Evolutionary conservation across 2,329 filamentous ascomycete species (phyloP).

Genomic region (Colletotrichum aenigma): DNA sequence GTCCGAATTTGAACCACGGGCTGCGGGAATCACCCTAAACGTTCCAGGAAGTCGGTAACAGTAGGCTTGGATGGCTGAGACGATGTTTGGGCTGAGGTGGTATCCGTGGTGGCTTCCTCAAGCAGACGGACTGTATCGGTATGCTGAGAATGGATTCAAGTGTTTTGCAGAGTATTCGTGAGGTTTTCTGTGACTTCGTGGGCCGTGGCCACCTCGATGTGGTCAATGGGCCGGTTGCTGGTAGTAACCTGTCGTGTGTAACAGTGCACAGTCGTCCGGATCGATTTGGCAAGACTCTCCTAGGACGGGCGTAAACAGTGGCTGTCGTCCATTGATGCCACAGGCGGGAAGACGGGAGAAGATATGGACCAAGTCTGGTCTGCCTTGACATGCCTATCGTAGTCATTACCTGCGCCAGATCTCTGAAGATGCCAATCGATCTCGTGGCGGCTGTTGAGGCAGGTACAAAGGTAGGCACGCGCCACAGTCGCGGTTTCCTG

Average conservation of each 20-base stretch:
- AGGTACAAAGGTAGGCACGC: neutral
- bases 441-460: neutral
- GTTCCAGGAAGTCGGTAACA: neutral
- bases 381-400: neutral
- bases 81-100: neutral
- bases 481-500: neutral
- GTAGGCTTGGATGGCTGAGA: neutral
- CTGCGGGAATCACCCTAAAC: neutral
- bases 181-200: neutral
- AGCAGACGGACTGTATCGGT: neutral
- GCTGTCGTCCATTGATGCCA: neutral
- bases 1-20: neutral
- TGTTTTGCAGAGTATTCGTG: neutral
- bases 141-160: neutral
- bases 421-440: neutral
- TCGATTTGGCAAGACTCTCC: neutral
- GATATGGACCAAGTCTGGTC: neutral
- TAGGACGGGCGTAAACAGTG: neutral
- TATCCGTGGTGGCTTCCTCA: neutral
- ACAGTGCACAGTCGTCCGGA: neutral
- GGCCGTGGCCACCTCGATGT: neutral
- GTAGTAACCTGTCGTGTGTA: neutral
- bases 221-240: neutral
- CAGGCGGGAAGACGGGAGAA: neutral
- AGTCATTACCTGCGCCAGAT: neutral